Base-by-base conservation (phyloP, 805 yeast species). In the Metschnikowia cerradonensis region DNA sequence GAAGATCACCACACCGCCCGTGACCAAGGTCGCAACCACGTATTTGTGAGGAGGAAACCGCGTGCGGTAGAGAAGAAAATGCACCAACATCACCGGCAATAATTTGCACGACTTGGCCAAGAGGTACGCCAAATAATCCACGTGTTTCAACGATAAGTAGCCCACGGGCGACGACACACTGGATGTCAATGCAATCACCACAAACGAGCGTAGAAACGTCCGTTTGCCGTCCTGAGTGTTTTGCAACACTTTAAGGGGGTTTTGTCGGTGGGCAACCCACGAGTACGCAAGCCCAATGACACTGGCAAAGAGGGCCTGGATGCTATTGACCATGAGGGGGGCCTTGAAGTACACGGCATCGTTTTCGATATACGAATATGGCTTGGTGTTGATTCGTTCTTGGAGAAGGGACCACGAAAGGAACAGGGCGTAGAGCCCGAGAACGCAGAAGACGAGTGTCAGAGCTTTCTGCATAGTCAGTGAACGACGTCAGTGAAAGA, bases 101-200 rank as follows among this genome's bases (percentile, higher is more conserved):
- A 94, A 76, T 62, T 94, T 94, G 66, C 98, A 92, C 49, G 96
- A 86, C 64, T 94, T 94, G 17, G 97, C 96, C 53, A 94, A 76
- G 55, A 92, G 78, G 59, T 81, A 86, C 0, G 95, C 86, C 61
- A 94, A 71, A 63, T 88, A 94, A 63, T 89, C 96, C 32, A 94
- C 92, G 65, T 92, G 89, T 45, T 79, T 76, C 52, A 92, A 70
- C 17, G 96, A 82, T 39, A 83, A 79, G 53, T 89, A 83, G 1
- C 96, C 94, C 41, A 94, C 68, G 4, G 97, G 97, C 2, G 91
- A 79, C 0, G 96, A 82, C 23, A 91, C 60, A 20, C 95, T 82
- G 59, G 91, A 92, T 7, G 96, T 82, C 2, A 83, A 52, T 1
- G 95, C 81, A 15, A 88, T 83, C 34, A 83, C 51, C 4, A 75